These are phyloP conservation scores for Hanseniaspora pseudoguilliermondii DNA, from an alignment of 805 yeast genomes.

Conservation along the genomic window DNA sequence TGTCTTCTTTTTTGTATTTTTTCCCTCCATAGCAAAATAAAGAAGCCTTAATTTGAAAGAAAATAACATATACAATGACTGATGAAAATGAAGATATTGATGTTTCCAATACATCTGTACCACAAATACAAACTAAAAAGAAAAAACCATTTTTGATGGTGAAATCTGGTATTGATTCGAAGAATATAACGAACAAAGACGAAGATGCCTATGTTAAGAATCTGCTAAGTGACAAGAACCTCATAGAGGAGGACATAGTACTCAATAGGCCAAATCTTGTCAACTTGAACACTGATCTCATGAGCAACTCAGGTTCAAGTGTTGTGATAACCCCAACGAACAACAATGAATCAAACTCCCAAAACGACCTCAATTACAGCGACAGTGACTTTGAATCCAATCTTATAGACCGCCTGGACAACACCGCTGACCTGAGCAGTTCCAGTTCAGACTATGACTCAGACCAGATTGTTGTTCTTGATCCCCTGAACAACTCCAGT, in stretches of 20 bases:
- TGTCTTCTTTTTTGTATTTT: too few species aligned
- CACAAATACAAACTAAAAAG: background rate
- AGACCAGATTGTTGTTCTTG: background rate
- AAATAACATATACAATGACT: background rate
- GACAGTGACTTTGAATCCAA: conserved; percentile 12
- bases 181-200: background rate
- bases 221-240: conserved; percentile 1
- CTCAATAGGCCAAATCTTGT: background rate
- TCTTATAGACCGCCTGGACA: conserved; percentile 5
- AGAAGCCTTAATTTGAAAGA: too few species aligned
- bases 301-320: conserved; percentile 8
- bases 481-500: conserved; percentile 17
- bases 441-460: background rate
- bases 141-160: conserved; percentile 11
- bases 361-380: conserved; percentile 10
- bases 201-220: conserved; percentile 10
- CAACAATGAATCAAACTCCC: background rate
- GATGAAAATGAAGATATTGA: background rate
- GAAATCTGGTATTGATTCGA: conserved; percentile 2
- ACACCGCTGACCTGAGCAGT: background rate
- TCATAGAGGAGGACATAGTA: conserved; percentile 5
- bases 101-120: background rate
- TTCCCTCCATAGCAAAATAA: too few species aligned
- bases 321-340: conserved; percentile 11
- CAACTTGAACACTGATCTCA: background rate